Evolutionary conservation across 495 filamentous ascomycete genomes (phyloP).

Genomic region (Podospora pseudocomata): DNA sequence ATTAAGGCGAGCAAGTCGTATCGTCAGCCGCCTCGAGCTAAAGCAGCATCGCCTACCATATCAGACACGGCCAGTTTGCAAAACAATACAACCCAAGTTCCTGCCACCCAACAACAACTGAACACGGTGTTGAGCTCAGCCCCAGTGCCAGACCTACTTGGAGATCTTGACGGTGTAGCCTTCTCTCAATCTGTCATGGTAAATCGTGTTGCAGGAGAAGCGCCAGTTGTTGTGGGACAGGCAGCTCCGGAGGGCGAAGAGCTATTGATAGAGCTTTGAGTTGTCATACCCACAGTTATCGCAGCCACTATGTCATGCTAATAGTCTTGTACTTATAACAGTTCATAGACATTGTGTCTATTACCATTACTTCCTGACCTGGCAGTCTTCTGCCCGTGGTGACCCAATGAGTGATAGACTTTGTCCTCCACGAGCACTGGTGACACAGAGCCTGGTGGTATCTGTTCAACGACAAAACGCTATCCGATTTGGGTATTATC

Average conservation of each 20-base stretch:
- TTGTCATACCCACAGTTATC: background rate
- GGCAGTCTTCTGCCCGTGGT: background rate
- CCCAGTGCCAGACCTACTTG: background rate
- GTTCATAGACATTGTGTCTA: no score
- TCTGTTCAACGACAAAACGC: background rate
- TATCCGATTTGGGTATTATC: background rate
- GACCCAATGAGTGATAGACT: background rate
- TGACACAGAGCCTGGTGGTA: background rate
- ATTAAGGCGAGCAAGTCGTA: background rate
- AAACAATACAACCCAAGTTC: background rate
- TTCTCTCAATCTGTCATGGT: background rate
- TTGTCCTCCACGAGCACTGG: background rate
- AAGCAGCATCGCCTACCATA: background rate
- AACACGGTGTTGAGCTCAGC: background rate
- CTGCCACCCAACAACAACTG: background rate
- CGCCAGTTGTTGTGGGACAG: background rate
- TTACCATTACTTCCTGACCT: no score
- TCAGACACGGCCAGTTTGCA: background rate
- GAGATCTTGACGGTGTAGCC: background rate
- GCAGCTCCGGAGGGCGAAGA: background rate
- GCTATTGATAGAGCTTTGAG: background rate
- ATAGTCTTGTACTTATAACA: background rate
- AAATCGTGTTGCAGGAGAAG: background rate
- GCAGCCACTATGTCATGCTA: background rate
- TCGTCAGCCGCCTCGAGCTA: background rate